Conservation (phyloP, 305 asterid species). For the Lippia alba region DNA sequence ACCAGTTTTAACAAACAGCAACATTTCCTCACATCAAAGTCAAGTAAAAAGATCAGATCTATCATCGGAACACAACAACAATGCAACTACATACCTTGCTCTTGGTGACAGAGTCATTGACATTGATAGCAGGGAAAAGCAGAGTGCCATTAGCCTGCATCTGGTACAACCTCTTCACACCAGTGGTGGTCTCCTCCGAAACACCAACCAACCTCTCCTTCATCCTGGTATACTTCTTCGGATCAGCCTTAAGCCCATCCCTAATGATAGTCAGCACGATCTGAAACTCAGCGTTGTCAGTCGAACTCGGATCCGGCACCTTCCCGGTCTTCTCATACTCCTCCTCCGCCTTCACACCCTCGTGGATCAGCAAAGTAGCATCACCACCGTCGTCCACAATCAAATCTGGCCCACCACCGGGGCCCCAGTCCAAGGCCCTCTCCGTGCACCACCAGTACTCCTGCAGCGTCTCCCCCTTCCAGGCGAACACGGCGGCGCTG, state of each 20-base stretch:
- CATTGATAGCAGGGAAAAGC: conserved; percentile 64
- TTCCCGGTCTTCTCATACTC: conserved; percentile 48
- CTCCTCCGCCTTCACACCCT: conserved; percentile 68
- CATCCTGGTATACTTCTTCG: conserved; percentile 57
- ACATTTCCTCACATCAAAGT: background rate
- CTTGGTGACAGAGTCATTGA: conserved; percentile 69
- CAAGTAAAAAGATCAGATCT: conserved; percentile 21
- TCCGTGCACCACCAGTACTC: conserved; percentile 81
- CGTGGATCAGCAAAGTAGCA: conserved; percentile 60
- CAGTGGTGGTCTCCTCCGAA: conserved; percentile 71
- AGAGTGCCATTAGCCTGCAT: conserved; percentile 61
- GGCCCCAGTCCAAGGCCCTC: conserved; percentile 65
- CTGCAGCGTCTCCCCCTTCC: conserved; percentile 54
- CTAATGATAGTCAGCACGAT: conserved; percentile 52
- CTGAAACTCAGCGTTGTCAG: conserved; percentile 67
- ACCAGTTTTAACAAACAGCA: background rate
- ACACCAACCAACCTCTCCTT: conserved; percentile 70
- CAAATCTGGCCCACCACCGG: conserved; percentile 61
- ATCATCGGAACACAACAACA: background rate
- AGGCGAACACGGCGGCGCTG: conserved; percentile 47
- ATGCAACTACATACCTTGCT: conserved; percentile 52
- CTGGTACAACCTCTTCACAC: conserved; percentile 65
- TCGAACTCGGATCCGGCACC: conserved; percentile 57
- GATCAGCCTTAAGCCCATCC: conserved; percentile 54
- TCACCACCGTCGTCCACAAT: conserved; percentile 69